phyloP scores from a whole-genome alignment of 2,329 filamentous ascomycete species.

The Aspergillus costaricaensis region DNA sequence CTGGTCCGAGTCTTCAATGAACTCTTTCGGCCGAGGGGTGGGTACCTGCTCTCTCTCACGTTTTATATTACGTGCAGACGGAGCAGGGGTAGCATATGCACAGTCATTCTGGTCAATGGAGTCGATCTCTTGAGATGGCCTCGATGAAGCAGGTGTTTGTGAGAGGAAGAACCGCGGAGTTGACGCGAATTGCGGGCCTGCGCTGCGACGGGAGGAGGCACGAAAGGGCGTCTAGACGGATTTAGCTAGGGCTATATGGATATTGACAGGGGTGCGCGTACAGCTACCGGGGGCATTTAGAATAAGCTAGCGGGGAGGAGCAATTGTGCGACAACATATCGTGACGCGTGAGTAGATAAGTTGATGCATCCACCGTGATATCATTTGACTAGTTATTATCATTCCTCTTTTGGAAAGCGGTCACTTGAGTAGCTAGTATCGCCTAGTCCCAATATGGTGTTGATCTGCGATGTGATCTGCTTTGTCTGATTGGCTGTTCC shows the following conservation, averaged over 20 bases:
- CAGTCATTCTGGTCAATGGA: slow-evolving; percentile 25
- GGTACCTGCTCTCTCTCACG: not conserved
- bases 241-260: slow-evolving; percentile 1
- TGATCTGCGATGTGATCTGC: not conserved
- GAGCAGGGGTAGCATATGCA: slow-evolving; percentile 17
- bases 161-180: slow-evolving; percentile 38
- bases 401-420: not conserved
- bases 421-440: not conserved
- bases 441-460: not conserved
- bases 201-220: slow-evolving; percentile 26
- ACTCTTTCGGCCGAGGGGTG: slow-evolving; percentile 11
- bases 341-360: slow-evolving; percentile 5
- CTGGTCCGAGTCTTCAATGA: slow-evolving; percentile 33
- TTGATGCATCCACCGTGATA: slow-evolving; percentile 6
- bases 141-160: slow-evolving; percentile 18
- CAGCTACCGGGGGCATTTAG: slow-evolving; percentile 21
- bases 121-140: slow-evolving; percentile 16
- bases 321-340: not conserved
- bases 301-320: not conserved
- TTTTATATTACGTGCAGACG: not conserved
- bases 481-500: not conserved
- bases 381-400: not conserved
- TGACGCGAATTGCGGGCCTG: slow-evolving; percentile 35
- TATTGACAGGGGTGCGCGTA: not conserved
- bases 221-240: slow-evolving; percentile 30